Conservation (phyloP, 2,329 filamentous ascomycete species). For the Fusarium chuoi region DNA sequence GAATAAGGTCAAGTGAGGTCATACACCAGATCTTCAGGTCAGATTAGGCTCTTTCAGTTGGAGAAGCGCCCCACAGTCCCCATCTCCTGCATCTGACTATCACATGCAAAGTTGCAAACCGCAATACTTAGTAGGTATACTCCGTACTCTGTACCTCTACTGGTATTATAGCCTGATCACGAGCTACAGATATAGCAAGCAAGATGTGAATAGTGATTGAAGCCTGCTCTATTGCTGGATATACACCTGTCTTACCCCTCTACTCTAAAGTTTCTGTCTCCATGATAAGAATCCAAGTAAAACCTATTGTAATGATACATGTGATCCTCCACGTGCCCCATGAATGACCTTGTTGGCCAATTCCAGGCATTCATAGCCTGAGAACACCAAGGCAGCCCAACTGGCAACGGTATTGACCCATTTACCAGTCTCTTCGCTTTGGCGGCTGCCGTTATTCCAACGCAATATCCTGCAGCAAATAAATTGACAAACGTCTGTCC, state of each 20-base stretch:
- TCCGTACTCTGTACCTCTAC: not conserved
- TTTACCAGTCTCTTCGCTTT: not conserved
- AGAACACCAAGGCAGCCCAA: not conserved
- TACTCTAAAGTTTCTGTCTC: constrained; percentile 19
- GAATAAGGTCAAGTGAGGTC: constrained; percentile 13
- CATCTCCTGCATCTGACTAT: constrained; percentile 21
- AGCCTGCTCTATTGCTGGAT: constrained; percentile 28
- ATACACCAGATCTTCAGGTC: constrained; percentile 8
- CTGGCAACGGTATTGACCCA: not conserved
- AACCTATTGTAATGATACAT: constrained; percentile 32
- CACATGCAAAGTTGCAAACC: constrained; percentile 42
- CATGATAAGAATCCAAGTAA: constrained; percentile 16
- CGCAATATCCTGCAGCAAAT: not conserved
- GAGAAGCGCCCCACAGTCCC: constrained; percentile 34
- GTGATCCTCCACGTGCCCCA: constrained; percentile 22
- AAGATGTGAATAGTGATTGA: constrained; percentile 9
- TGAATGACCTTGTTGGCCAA: constrained; percentile 20
- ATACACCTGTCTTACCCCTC: constrained; percentile 25
- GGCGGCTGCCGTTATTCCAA: constrained; percentile 11
- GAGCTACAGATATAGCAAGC: not conserved
- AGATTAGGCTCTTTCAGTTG: constrained; percentile 13
- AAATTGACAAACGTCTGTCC: constrained; percentile 1
- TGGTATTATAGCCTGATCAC: not conserved
- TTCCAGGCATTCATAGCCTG: not conserved
- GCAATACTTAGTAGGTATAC: not conserved